These are phyloP conservation scores for Flagelloscypha sp. DNA, from an alignment of 768 basidiomycete genomes.

Conservation along the genomic window DNA sequence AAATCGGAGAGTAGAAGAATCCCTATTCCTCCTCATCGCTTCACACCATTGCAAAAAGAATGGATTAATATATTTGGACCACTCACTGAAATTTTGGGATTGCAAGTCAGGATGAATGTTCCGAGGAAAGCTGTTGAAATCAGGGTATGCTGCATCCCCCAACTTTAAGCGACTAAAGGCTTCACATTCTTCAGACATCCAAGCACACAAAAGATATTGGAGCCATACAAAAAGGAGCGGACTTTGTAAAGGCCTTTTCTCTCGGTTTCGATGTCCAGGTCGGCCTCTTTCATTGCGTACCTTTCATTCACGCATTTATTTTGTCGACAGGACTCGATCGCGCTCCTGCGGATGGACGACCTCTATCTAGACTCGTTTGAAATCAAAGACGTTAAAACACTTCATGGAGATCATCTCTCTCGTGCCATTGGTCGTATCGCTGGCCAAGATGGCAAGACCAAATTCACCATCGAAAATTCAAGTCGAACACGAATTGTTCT, in stretches of 20 bases:
- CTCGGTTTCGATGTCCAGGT: slow-evolving; percentile 95
- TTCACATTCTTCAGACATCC: slow-evolving; percentile 56
- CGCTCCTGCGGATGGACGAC: slow-evolving; percentile 90
- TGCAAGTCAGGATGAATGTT: slow-evolving; percentile 98
- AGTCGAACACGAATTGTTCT: slow-evolving; percentile 96
- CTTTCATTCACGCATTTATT: slow-evolving; percentile 2
- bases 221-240: slow-evolving; percentile 91
- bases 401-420: slow-evolving; percentile 97
- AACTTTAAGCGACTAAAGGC: neutral
- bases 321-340: slow-evolving; percentile 74
- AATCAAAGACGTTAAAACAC: slow-evolving; percentile 97
- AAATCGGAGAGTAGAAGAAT: slow-evolving; percentile 86
- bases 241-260: slow-evolving; percentile 92
- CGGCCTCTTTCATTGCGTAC: slow-evolving; percentile 18
- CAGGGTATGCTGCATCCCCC: slow-evolving; percentile 49
- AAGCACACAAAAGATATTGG: slow-evolving; percentile 91
- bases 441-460: slow-evolving; percentile 97
- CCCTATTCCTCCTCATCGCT: slow-evolving; percentile 90
- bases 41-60: slow-evolving; percentile 94
- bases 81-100: slow-evolving; percentile 84
- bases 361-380: slow-evolving; percentile 98
- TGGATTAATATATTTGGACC: slow-evolving; percentile 96
- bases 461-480: slow-evolving; percentile 97
- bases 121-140: slow-evolving; percentile 85
- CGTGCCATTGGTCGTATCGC: slow-evolving; percentile 98